phyloP scores from a whole-genome alignment of 2,329 filamentous ascomycete species.

The Trichoderma sp. region DNA sequence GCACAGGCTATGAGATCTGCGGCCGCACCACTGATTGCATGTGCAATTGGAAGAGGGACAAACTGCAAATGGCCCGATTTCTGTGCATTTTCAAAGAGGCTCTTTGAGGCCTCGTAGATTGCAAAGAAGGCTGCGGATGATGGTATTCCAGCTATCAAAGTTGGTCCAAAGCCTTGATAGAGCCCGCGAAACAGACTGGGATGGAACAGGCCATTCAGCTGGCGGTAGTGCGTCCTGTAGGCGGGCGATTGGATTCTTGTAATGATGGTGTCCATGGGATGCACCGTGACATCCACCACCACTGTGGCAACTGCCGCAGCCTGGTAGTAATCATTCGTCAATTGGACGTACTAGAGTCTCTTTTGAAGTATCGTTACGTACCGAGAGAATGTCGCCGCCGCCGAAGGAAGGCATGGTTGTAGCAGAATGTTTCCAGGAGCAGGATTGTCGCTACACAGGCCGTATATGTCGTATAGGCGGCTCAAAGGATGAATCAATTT shows the following conservation, averaged over 20 bases:
- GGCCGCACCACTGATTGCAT: not conserved
- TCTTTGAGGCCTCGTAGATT: not conserved
- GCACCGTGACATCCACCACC: not conserved
- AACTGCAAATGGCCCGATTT: not conserved
- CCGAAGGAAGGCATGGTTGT: not conserved
- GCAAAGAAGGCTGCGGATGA: not conserved
- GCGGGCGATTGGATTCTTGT: not conserved
- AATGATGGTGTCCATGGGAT: not conserved
- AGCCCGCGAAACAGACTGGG: not conserved
- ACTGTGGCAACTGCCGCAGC: not conserved
- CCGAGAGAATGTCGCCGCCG: not conserved
- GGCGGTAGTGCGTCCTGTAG: not conserved
- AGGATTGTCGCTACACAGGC: not conserved
- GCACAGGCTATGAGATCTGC: not conserved
- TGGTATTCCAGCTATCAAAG: not conserved
- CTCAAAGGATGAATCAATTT: not conserved
- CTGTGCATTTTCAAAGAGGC: not conserved
- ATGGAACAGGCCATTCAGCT: not conserved
- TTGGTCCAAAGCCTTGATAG: not conserved
- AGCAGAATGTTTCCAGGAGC: not conserved
- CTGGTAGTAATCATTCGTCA: not conserved
- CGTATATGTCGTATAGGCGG: not conserved
- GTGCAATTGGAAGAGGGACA: not conserved
- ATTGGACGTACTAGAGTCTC: not conserved
- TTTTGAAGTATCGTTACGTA: not conserved